Base-by-base conservation (phyloP, 202 grass and related monocot species). In the Dendrocalamus latiflorus region DNA sequence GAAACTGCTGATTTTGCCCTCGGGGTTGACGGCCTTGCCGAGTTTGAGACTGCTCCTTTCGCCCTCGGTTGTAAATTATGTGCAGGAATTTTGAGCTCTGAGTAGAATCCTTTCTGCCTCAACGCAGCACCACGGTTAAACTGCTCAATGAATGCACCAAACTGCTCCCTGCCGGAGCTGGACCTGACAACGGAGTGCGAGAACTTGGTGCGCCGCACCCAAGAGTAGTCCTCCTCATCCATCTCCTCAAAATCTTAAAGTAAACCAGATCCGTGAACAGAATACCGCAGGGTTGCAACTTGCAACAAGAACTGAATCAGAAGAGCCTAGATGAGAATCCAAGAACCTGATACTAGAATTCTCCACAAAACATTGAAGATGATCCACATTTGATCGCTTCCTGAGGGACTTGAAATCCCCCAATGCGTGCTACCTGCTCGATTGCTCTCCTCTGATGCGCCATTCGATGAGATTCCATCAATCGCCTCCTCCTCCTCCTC, bases 171-270 rank as follows among this genome's bases (percentile, higher is more conserved):
- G 70, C 89, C 79, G 51, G 89, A 94, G 75, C 85, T 97, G 62
- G 91, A 94, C 57, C 91, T 68, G 58, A 91, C 65, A 65, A 91
- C 54, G 34, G 91, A 79, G 55, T 91, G 87, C n/a, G 94, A 86
- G 81, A 94, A 97, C 74, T 81, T 91, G 50, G 94, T 85, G 83
- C 94, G 92, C 42, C 78, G 85, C 82, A 97, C 85, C 94, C 94
- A 97, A 6, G 94, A 97, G 68, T 78, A 88, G 26, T 85, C 81
- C 39, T 82, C 91, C 37, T 90, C 91, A 22, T 97, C 94, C 94
- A 97, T 97, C 86, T 76, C 47, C 76, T 59, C 70, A 62, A 10
- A 74, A 71, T 45, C 74, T 51, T 34, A 58, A 47, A 38, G 14
- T 12, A 50, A 21, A 33, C 65, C 61, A 60, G 55, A 85, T 62